Evolutionary conservation across 768 basidiomycete species (phyloP).

Genomic region (Lactifluus subvellereus): DNA sequence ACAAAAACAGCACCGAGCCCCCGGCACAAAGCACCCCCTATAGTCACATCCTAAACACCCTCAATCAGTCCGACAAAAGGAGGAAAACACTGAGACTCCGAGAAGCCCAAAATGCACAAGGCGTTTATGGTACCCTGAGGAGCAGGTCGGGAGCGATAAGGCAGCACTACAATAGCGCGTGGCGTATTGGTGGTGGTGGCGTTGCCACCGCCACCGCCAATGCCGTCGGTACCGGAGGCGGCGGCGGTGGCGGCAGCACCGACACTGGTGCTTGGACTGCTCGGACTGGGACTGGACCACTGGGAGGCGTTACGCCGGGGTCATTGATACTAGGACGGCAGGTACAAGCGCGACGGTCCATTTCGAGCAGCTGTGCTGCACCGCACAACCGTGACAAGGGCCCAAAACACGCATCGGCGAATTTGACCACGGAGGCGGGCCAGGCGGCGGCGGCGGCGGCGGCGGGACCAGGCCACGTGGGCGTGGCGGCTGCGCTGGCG

Average conservation of each 20-base stretch:
- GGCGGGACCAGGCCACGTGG: slow-evolving; percentile 41
- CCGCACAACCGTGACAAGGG: no score
- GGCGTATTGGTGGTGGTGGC: background rate
- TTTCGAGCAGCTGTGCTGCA: slow-evolving; percentile 1
- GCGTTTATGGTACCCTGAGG: background rate
- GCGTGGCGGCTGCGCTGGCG: slow-evolving; percentile 54
- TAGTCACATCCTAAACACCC: background rate
- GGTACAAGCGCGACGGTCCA: background rate
- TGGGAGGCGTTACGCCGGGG: background rate
- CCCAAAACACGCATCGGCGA: no score
- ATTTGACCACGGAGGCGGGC: background rate
- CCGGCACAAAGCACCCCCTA: background rate
- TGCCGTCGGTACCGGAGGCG: background rate
- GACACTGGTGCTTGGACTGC: background rate
- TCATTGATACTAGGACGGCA: background rate
- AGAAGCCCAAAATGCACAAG: background rate
- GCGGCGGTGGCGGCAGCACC: background rate
- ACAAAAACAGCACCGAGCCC: slow-evolving; percentile 8
- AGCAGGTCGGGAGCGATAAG: slow-evolving; percentile 3
- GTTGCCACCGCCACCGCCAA: background rate
- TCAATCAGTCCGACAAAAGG: background rate
- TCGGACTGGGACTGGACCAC: no score
- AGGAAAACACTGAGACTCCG: background rate
- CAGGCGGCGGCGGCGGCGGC: no score
- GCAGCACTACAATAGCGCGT: background rate